Conservation (phyloP, 1,284 basidiomycete genomes). For the Moesziomyces antarcticus region DNA sequence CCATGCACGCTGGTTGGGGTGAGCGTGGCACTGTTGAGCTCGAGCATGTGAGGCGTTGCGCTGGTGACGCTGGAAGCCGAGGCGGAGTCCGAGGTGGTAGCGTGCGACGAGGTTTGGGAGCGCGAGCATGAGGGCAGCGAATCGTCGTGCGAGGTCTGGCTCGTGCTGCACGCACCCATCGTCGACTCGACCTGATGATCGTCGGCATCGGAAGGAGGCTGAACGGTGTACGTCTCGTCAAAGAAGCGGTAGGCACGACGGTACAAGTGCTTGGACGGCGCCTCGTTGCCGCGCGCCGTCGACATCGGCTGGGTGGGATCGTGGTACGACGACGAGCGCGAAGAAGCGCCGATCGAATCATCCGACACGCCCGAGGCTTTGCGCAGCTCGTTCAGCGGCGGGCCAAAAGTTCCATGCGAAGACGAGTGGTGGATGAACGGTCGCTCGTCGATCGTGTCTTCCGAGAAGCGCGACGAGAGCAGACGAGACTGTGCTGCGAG, state of each 20-base stretch:
- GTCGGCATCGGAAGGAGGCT: not conserved
- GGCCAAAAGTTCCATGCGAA: constrained; percentile 30
- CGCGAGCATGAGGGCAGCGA: constrained; percentile 27
- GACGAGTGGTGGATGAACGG: constrained; percentile 14
- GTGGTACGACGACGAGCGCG: constrained; percentile 22
- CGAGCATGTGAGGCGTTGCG: not conserved
- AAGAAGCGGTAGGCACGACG: constrained; percentile 47
- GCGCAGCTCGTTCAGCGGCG: constrained; percentile 11
- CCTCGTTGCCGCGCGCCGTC: not conserved
- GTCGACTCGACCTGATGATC: not conserved
- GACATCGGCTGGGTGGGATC: constrained; percentile 1
- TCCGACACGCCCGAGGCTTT: constrained; percentile 18
- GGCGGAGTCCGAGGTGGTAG: constrained; percentile 20
- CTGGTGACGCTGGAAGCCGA: constrained; percentile 25
- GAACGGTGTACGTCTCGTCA: constrained; percentile 38
- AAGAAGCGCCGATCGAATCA: constrained; percentile 2
- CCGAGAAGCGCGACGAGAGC: constrained; percentile 36
- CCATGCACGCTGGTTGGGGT: not conserved
- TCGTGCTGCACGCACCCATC: not conserved
- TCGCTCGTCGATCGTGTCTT: constrained; percentile 41
- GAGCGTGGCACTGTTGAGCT: too few relatives aligned
- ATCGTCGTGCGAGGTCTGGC: constrained; percentile 21
- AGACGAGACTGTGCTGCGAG: constrained; percentile 8
- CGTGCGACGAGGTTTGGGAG: constrained; percentile 29
- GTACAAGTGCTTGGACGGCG: constrained; percentile 29